Evolutionary conservation across 768 basidiomycete genomes (phyloP), one percentile per base, ranked within the genome.

Genomic region (Suillus alpinus): DNA sequence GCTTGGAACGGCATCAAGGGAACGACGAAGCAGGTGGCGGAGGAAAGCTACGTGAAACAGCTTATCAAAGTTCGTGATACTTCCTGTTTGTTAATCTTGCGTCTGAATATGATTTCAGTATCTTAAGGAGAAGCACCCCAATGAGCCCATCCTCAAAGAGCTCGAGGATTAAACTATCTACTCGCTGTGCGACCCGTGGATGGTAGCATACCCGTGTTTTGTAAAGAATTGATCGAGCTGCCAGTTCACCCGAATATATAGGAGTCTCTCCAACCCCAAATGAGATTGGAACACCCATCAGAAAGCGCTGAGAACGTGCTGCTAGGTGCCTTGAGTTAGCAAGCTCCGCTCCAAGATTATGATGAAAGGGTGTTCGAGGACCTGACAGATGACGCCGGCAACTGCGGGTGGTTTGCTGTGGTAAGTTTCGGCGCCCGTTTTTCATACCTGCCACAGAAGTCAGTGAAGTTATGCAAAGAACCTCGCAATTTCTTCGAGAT

Each of bases 1-100:
- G 96, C 95, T 23, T 97, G 94, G 93, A 81, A 86, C 12, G 69
- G 64, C 2, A 80, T 89, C 63, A 81, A 95, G 76, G 95, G 91
- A 43, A 82, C 73, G 37, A 79, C 85, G 49, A 81, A 85, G 75
- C 92, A 93, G 68, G 87, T 86, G 0, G 92, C 94, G 9, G 77
- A 81, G 74, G 68, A 72, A 63, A 78, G 83, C 71, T 98, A 98
- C 67, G 92, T 96, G 58, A 82, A 83, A 59, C 83, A 84, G 67
- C 83, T 98, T 65, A 62, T 89, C 61, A 77, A 81, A 78, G 95
- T 91, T 67, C 62, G 81, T 68, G 53, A 50, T 57, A 7, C 29
- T 5, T 56, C 9, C 12, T 4, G 31, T 9, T 10, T n/a, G 10
- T 3, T 16, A 50, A 50, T 32, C 1, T 39, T 55, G 37, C 6